Conservation (phyloP, 495 filamentous ascomycete genomes). For the Neurospora africana region DNA sequence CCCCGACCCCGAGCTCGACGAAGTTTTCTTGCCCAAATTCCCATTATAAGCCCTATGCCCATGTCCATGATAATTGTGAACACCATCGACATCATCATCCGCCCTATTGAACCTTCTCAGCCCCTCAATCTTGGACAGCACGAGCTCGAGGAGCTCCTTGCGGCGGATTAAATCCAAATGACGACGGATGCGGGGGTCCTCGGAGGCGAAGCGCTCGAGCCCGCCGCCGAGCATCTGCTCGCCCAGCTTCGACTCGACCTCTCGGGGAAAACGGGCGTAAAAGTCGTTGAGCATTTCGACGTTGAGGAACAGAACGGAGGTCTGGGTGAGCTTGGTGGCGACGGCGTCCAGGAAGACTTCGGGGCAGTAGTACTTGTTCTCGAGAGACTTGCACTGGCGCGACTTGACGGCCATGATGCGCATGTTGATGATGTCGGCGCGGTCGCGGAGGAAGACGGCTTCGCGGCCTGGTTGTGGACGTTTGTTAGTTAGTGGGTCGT, state of each 20-base stretch:
- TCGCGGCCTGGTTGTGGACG: conserved; percentile 56
- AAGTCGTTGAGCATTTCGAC: conserved; percentile 90
- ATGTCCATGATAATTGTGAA: neutral
- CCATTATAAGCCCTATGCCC: neutral
- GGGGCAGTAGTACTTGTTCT: conserved; percentile 93
- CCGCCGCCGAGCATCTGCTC: conserved; percentile 66
- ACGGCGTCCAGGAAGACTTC: conserved; percentile 97
- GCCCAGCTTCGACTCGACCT: conserved; percentile 80
- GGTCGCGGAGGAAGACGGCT: conserved; percentile 84
- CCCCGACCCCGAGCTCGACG: neutral
- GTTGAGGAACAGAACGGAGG: conserved; percentile 93
- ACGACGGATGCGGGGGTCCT: conserved; percentile 76
- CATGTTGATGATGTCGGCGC: conserved; percentile 82
- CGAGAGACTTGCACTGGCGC: conserved; percentile 68
- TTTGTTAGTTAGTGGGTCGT: conserved; percentile 8
- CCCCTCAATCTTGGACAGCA: conserved; percentile 86
- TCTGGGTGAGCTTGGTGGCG: conserved; percentile 86
- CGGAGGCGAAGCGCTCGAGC: conserved; percentile 80
- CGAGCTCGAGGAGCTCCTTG: conserved; percentile 88
- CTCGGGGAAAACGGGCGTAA: conserved; percentile 91
- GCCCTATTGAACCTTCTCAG: conserved; percentile 60
- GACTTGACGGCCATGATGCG: conserved; percentile 74
- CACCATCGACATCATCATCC: neutral
- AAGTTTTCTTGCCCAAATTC: neutral
- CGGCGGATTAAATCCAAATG: conserved; percentile 85